phyloP scores from a whole-genome alignment of 768 basidiomycete species.

The Leccinellum luteum region DNA sequence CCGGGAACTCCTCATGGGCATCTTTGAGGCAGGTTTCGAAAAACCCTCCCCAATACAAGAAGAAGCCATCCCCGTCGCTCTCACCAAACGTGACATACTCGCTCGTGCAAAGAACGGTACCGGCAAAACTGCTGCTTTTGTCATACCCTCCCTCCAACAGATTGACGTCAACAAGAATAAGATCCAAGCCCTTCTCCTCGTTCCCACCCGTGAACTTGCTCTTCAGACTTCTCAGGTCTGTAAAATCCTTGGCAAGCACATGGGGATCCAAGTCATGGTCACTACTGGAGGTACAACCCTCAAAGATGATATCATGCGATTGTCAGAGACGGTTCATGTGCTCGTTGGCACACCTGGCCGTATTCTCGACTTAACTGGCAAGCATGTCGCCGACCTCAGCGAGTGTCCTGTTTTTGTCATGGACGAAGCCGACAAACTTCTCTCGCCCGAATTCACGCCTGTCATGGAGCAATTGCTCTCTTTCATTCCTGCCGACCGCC shows the following conservation, averaged over 20 bases:
- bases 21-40: constrained; percentile 98
- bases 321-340: constrained; percentile 89
- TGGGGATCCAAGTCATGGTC: constrained; percentile 97
- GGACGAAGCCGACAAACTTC: constrained; percentile 99
- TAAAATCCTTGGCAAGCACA: constrained; percentile 95
- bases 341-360: constrained; percentile 97
- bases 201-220: constrained; percentile 98
- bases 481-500: constrained; percentile 79
- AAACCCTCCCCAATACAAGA: constrained; percentile 98
- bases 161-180: constrained; percentile 79
- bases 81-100: constrained; percentile 90
- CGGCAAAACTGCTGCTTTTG: constrained; percentile 98
- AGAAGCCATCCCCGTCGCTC: constrained; percentile 94
- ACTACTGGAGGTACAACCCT: constrained; percentile 98
- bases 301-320: constrained; percentile 94
- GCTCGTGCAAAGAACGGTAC: constrained; percentile 97
- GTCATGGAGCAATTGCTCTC: constrained; percentile 95
- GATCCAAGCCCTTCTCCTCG: constrained; percentile 95
- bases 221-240: constrained; percentile 99
- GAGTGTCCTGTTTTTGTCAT: constrained; percentile 97
- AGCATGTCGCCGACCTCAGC: constrained; percentile 89
- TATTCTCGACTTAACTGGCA: constrained; percentile 91
- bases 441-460: constrained; percentile 95
- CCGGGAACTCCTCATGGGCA: constrained; percentile 98
- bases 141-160: constrained; percentile 94